Evolutionary conservation across 2,329 filamentous ascomycete genomes (phyloP).

Genomic region (Cladophialophora exuberans): DNA sequence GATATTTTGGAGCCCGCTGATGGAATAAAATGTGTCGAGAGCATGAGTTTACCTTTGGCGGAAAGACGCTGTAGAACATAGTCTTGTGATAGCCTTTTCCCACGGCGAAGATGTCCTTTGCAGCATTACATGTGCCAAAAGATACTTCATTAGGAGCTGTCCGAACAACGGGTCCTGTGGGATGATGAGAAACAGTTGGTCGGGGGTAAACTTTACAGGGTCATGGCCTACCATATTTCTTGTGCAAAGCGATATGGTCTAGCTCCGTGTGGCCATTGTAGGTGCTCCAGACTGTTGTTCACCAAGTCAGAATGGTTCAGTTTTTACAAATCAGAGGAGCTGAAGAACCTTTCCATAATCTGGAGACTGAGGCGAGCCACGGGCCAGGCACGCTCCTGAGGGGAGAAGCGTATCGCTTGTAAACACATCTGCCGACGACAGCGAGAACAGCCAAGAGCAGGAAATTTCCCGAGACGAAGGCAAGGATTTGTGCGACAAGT

Average conservation of each 20-base stretch:
- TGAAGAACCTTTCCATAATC: conserved; percentile 39
- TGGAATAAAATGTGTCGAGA: background rate
- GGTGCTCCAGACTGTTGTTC: conserved; percentile 40
- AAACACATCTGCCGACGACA: conserved; percentile 21
- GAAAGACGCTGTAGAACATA: conserved; percentile 57
- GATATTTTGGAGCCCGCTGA: background rate
- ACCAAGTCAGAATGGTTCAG: background rate
- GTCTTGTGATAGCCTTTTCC: conserved; percentile 59
- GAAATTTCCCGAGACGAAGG: conserved; percentile 23
- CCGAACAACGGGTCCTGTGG: conserved; percentile 49
- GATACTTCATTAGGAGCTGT: conserved; percentile 55
- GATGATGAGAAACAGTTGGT: conserved; percentile 1
- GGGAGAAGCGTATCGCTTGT: conserved; percentile 51
- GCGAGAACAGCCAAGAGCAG: conserved; percentile 18
- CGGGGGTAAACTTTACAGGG: background rate
- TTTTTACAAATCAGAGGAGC: background rate
- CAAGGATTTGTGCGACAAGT: conserved; percentile 17
- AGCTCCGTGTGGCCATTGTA: conserved; percentile 44
- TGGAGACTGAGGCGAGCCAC: conserved; percentile 44
- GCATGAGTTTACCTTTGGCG: conserved; percentile 53
- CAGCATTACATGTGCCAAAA: conserved; percentile 50
- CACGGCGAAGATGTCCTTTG: conserved; percentile 51
- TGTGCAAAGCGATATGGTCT: conserved; percentile 42
- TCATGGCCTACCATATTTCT: conserved; percentile 39
- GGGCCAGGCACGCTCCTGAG: conserved; percentile 48